Evolutionary conservation across 208 protist species (phyloP), one percentile per base, ranked within the genome.

Genomic region (Plasmodiophora brassicae): DNA sequence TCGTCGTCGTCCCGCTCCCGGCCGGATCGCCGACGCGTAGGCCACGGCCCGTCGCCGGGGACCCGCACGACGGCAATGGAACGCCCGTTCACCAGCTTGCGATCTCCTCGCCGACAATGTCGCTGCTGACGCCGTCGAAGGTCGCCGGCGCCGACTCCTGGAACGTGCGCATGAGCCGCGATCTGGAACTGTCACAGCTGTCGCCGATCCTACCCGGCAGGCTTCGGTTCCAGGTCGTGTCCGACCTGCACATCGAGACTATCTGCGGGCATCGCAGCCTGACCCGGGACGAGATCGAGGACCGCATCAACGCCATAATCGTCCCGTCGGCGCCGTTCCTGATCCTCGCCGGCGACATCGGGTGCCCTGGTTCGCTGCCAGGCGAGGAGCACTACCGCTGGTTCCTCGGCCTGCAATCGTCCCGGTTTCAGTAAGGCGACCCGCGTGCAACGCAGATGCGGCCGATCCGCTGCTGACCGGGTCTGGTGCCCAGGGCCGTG

Each of bases 201-300:
- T n/a, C n/a, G n/a, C n/a, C n/a, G n/a, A n/a, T n/a, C n/a, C n/a
- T 32, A 78, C 41, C 41, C n/a, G 10, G 5, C 5, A 78, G 41
- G 20, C 20, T 78, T 8, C 5, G 65, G 20, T 5, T 78, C n/a
- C 65, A 78, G 65, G n/a, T 78, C 5, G 65, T 38, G 65, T 78
- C 65, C 5, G 65, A 78, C n/a, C n/a, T 78, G 5, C 65, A 78
- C 41, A 78, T 78, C 41, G 65, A 78, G 41, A 36, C 65, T 8
- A 78, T 78, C n/a, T 78, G n/a, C n/a, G n/a, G 65, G 32, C 65
- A 78, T 78, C 32, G n/a, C 32, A 32, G 41, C n/a, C n/a, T 32
- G n/a, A 44, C 65, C 41, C 65, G 20, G 20, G 65, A 78, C n/a
- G 65, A 78, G n/a, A 78, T 78, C n/a, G 65, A 78, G 65, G n/a